Evolutionary conservation across 371 early-diverging fungal genomes (phyloP), one percentile per base, ranked within the genome.

Genomic region (Amoeboradix gromovi): DNA sequence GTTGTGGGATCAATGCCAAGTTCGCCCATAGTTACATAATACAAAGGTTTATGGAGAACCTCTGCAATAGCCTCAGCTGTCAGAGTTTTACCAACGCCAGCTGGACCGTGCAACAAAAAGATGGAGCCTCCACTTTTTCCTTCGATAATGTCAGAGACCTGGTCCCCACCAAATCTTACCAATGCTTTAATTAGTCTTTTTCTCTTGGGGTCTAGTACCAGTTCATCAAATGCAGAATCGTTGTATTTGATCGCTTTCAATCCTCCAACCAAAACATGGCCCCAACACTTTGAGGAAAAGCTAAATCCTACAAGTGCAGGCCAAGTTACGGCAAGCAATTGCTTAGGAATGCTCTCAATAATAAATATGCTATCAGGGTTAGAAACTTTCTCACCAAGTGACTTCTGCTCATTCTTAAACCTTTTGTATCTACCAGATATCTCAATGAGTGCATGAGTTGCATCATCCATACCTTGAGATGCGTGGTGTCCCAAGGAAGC

Each of bases 41-140:
- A 81, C 30, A 81, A 72, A 1, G 81, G 80, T 30, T 73, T 70
- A 66, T 79, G 80, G 27, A 81, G 70, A 1, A 74, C 66, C 66
- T 81, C 81, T 30, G 84, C 81, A 68, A 86, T 82, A 22, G 86
- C 85, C 70, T 83, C 81, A 31, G 84, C 85, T n/a, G 84, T 84
- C 68, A 84, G 71, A 16, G 87, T 86, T 74, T 86, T 86, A 2
- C 82, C 83, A 27, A 78, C 77, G 30, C 84, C 81, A 30, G 85
- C 85, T 1, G 85, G 83, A 16, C 85, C 87, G 71, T 84, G 82
- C 16, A 86, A 74, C 67, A 81, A 69, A 68, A 81, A 80, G 65
- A 80, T 74, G 48, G 73, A 71, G 17, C 81, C 81, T 66, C 79
- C 81, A 30, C 74, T 70, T 71, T 81, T 81, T 65, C 79, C 79